phyloP scores from a whole-genome alignment of 2,329 filamentous ascomycete genomes.

The Fusarium burgessii region DNA sequence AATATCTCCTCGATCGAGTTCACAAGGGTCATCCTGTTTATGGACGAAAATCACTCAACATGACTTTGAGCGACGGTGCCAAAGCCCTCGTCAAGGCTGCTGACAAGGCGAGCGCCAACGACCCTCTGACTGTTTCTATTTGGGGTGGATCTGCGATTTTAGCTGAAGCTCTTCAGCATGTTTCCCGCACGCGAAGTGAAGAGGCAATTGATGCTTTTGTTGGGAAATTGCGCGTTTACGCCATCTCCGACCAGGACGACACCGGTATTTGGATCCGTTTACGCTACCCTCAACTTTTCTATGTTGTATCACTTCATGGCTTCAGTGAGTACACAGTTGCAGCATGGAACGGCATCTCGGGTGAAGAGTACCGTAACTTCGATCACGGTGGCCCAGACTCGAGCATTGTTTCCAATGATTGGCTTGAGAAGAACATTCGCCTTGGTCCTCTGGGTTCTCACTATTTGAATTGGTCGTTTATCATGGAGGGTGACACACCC shows the following conservation, averaged over 20 bases:
- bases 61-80: constrained; percentile 50
- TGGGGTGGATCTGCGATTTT: constrained; percentile 67
- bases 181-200: constrained; percentile 39
- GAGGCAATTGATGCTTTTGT: constrained; percentile 53
- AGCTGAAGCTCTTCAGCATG: constrained; percentile 59
- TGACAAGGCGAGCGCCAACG: not conserved
- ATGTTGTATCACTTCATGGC: constrained; percentile 65
- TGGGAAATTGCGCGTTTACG: constrained; percentile 61
- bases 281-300: constrained; percentile 65
- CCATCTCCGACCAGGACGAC: constrained; percentile 71
- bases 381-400: constrained; percentile 18
- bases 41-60: constrained; percentile 35
- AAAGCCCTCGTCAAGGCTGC: constrained; percentile 54
- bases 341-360: constrained; percentile 65
- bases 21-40: constrained; percentile 34
- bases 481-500: constrained; percentile 27
- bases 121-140: constrained; percentile 62
- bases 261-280: constrained; percentile 66
- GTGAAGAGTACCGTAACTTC: constrained; percentile 19
- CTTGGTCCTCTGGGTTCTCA: constrained; percentile 14
- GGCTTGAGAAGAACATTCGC: constrained; percentile 6
- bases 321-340: constrained; percentile 67
- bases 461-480: constrained; percentile 8
- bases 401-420: constrained; percentile 1
- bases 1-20: not conserved